Base-by-base conservation (phyloP, 1,139 yeast genomes). In the Yamadazyma songkhlaensis region DNA sequence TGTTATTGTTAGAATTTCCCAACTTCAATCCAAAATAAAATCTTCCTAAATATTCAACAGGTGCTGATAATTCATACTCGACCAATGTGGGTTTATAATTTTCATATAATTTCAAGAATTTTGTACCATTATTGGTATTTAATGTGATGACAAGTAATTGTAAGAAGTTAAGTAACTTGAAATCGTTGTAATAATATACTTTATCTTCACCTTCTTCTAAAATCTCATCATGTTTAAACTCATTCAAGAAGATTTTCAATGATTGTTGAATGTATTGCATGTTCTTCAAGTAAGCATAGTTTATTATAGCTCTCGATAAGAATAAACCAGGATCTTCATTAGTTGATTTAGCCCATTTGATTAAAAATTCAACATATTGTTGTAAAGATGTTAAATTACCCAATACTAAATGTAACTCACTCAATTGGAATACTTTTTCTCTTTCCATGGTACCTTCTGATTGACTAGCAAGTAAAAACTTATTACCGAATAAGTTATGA, bases 401-500 rank as follows among this genome's bases (percentile, higher is more conserved):
- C 46, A 81, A 64, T 23, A 86, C 66, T 46, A 85, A 67, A 53
- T 84, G 86, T 50, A 70, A 64, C 64, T 77, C 77, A 17, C 73
- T 68, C 37, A 63, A 57, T 10, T 67, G 61, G 47, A 69, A 72
- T 32, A 67, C 40, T 47, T 69, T 69, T 32, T 54, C 57, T 31
- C 61, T 66, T n/a, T 58, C 66, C 8, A 2, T 23, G 9, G 34
- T 12, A 6, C 21, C 32, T 12, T 54, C 59, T 12, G 54, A 49
- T 15, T 53, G 43, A 28, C 51, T 43, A 9, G 44, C 38, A 10
- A 52, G 54, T 42, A 78, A 61, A 35, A 87, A 67, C 51, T 84
- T 83, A 27, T 68, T 59, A 0, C 96, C 97, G 45, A 90, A 72
- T 13, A 83, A 72, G 47, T 82, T 82, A 54, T 87, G 90, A 41